Percentiles rank a stretch among this genome's conserved stretches.
Conservation (phyloP, 345 rosid species). For the Corchorus olitorius region DNA sequence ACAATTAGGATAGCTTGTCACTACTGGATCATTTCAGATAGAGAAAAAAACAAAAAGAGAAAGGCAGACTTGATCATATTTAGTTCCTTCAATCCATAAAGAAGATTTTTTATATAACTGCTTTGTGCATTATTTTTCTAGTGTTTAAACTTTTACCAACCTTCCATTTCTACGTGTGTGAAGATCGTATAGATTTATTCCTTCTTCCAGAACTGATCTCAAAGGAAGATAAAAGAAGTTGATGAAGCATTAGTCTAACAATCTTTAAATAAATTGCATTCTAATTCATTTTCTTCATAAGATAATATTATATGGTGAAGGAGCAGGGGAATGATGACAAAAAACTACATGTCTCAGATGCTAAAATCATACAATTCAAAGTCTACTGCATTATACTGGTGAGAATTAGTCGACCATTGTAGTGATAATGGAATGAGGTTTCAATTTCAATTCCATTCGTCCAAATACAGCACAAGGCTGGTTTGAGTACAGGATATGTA, state of each 20-base stretch:
- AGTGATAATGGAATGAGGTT: neutral
- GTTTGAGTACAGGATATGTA: neutral
- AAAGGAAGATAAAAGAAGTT: slow-evolving; percentile 41
- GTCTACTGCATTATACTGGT: neutral
- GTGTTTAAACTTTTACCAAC: slow-evolving; percentile 38
- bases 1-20: too few relatives aligned
- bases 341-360: neutral
- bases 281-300: neutral
- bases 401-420: neutral
- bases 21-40: too few relatives aligned
- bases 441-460: neutral
- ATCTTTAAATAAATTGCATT: slow-evolving; percentile 1
- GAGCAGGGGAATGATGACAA: neutral
- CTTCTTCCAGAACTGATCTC: slow-evolving; percentile 74
- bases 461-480: neutral
- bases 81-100: too few relatives aligned
- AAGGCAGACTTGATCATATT: too few relatives aligned
- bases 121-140: neutral
- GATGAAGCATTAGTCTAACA: neutral
- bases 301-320: neutral
- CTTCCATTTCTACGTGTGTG: slow-evolving; percentile 78
- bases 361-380: neutral
- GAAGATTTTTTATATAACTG: too few relatives aligned
- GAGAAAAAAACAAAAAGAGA: too few relatives aligned
- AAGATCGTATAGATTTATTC: slow-evolving; percentile 72